These are phyloP conservation scores for Tylopilus orsonianus DNA, from an alignment of 1,284 basidiomycete genomes.

Conservation along the genomic window DNA sequence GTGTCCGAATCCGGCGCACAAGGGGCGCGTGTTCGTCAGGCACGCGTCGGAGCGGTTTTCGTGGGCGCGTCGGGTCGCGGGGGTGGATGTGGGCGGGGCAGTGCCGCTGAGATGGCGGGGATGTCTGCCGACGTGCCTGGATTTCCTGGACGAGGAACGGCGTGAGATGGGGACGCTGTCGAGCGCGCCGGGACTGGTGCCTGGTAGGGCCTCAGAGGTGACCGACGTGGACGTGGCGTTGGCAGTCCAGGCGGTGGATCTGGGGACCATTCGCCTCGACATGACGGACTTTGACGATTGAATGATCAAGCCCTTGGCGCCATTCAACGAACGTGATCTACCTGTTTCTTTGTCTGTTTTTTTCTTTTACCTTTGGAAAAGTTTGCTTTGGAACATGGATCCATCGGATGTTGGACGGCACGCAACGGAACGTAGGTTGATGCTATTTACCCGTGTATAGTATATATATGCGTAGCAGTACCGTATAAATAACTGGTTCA, in stretches of 20 bases:
- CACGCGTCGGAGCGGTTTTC: slow-evolving; percentile 63
- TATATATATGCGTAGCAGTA: no score
- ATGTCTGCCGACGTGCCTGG: slow-evolving; percentile 59
- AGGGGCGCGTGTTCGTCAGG: slow-evolving; percentile 46
- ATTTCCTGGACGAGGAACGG: slow-evolving; percentile 48
- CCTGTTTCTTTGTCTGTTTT: no score
- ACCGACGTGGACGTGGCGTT: slow-evolving; percentile 21
- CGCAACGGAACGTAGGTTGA: no score
- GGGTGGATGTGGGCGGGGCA: slow-evolving; percentile 48
- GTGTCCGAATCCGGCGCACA: slow-evolving; percentile 57
- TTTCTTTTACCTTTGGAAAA: background rate
- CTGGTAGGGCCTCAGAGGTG: slow-evolving; percentile 2
- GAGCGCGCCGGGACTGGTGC: background rate
- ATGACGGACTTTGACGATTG: slow-evolving; percentile 30
- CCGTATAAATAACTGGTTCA: no score
- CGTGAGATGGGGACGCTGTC: background rate
- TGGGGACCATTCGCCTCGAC: slow-evolving; percentile 21
- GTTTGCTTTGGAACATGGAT: background rate
- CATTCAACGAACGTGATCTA: no score
- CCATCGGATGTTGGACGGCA: background rate
- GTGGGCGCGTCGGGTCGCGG: slow-evolving; percentile 61
- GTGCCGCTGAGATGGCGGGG: slow-evolving; percentile 73
- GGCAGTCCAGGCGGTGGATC: slow-evolving; percentile 36
- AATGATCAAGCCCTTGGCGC: background rate
- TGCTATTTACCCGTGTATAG: no score